Base-by-base conservation (phyloP, 2,329 filamentous ascomycete genomes). In the Lachnellula suecica region DNA sequence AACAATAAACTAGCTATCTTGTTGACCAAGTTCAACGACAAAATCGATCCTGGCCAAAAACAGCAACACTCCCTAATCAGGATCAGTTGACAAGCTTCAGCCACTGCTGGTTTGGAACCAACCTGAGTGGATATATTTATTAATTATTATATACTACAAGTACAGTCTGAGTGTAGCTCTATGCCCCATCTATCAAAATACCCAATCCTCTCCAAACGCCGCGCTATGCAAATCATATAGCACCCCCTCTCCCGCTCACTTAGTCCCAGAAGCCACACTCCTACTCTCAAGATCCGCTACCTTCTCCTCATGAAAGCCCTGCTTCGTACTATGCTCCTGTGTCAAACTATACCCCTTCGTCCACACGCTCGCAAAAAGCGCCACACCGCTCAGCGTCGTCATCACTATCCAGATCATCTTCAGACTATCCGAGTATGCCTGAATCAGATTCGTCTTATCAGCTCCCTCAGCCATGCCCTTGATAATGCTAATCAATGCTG, bases 361-460 rank as follows among this genome's bases (percentile, higher is more conserved):
- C 44, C 76, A 74, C 2, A 78, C 51, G 60, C 74, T 81, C n/a
- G 72, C 60, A 19, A 80, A 24, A 22, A 81, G 60, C 0, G 72
- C 78, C 1, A 79, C 65, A 0, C 68, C 78, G 10, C 73, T 72
- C n/a, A 85, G 68, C 0, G 69, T 81, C 50, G 74, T 75, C 69
- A 82, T 76, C 22, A 82, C 74, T 23, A 78, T 74, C 77, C 79
- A 84, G 17, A 84, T 75, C 35, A 76, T 76, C 53, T 72, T 73
- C 56, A 84, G 61, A 19, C 75, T 75, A 61, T 81, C 75, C 0
- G 77, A 75, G 60, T 83, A 84, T 2, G 76, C 76, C 44, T 73
- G 68, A 52, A 79, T 74, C 43, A 83, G 67, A 34, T 75, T 63
- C 7, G 61, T 59, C 61, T 75, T 76, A 65, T 69, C 11, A 0